A percentile compares a stretch with the other conserved stretches of the same genome.
These are phyloP conservation scores for Starmerella vaccinii DNA, from an alignment of 805 yeast genomes.

Conservation along the genomic window DNA sequence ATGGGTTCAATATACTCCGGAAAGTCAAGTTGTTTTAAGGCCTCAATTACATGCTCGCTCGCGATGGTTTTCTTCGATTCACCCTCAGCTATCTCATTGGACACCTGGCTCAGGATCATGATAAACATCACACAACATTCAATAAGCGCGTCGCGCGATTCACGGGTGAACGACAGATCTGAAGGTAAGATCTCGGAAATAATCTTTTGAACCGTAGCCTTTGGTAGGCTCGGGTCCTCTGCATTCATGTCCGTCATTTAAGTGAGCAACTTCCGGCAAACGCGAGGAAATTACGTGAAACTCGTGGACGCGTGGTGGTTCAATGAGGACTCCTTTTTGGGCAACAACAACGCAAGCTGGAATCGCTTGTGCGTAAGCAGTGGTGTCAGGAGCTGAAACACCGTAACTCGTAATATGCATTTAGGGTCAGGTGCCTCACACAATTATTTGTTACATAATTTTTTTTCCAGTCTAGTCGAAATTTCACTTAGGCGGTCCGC, in stretches of 20 bases:
- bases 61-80: conserved; percentile 95
- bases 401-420: neutral
- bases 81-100: conserved; percentile 90
- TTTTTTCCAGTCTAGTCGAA: conserved; percentile 11
- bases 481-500: conserved; percentile 7
- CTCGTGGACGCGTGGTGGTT: too few relatives aligned
- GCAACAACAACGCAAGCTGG: neutral
- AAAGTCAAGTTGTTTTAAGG: conserved; percentile 79
- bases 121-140: conserved; percentile 94
- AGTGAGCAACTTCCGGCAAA: neutral
- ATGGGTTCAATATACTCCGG: conserved; percentile 73
- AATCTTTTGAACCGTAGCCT: conserved; percentile 91
- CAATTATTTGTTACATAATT: conserved; percentile 8
- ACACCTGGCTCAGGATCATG: conserved; percentile 86
- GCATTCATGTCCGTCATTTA: conserved; percentile 24
- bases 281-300: too few relatives aligned
- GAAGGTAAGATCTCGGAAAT: conserved; percentile 79
- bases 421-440: neutral
- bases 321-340: neutral
- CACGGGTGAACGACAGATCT: conserved; percentile 82
- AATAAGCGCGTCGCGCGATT: conserved; percentile 87
- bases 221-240: conserved; percentile 33
- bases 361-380: neutral
- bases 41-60: conserved; percentile 88
- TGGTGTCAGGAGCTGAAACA: too few relatives aligned